phyloP scores from a whole-genome alignment of 129 eudicot genomes.

The Mikania micrantha region DNA sequence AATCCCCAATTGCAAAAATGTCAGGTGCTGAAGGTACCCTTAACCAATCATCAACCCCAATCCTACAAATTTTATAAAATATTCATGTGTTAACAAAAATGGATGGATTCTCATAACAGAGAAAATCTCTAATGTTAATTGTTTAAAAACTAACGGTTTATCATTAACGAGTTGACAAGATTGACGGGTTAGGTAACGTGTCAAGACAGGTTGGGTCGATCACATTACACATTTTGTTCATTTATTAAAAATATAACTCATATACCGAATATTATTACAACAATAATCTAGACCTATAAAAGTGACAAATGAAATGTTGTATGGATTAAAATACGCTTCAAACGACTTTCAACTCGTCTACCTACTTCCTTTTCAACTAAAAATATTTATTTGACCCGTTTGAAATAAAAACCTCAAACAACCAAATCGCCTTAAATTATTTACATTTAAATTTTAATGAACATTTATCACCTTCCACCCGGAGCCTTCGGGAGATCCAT shows the following conservation, averaged over 20 bases:
- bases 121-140: too few species aligned
- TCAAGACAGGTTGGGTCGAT: background rate
- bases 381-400: background rate
- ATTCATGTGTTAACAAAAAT: background rate
- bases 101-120: too few species aligned
- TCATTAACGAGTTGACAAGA: too few species aligned
- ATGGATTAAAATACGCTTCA: background rate
- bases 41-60: conserved; percentile 90
- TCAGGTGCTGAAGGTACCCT: conserved; percentile 81
- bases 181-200: background rate
- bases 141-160: too few species aligned
- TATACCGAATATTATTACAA: background rate
- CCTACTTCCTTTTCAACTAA: background rate
- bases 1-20: conserved; percentile 84
- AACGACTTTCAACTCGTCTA: background rate
- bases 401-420: too few species aligned
- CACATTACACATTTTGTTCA: background rate
- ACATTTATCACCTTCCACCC: conserved; percentile 64
- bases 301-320: too few species aligned
- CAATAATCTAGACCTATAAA: background rate
- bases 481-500: conserved; percentile 78
- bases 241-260: background rate
- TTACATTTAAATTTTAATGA: background rate
- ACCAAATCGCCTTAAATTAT: too few species aligned
- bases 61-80: conserved; percentile 44